Evolutionary conservation across 768 basidiomycete species (phyloP), one percentile per base, ranked within the genome.

Genomic region (Tubosaeta sp.): DNA sequence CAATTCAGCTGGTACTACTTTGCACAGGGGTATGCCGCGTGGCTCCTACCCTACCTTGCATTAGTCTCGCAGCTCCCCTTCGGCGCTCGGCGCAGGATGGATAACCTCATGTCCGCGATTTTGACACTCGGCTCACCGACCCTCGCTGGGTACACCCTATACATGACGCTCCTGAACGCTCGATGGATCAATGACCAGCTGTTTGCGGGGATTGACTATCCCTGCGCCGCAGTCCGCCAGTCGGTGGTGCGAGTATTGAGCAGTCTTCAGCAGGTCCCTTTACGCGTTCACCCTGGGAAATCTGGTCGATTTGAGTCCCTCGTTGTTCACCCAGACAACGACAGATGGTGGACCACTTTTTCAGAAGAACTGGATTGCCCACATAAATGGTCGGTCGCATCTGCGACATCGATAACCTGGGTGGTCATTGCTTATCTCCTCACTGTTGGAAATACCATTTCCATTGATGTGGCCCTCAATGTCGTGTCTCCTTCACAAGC

Each of bases 51-150:
- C 7, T 77, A 75, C 68, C 68, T 79, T 12, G 75, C 77, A 0
- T 53, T 79, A 8, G 62, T 79, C n/a, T 76, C 76, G 0, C 76
- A 77, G 44, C 70, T 79, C n/a, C 78, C 77, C 0, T 79, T 76
- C 22, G 76, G 76, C 7, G 67, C 71, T 25, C 64, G 56, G 11
- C 67, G 69, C 44, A 69, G 59, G 24, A 54, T 66, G 18, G 74
- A 75, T 19, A 76, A 78, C 48, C 59, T 77, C 36, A 63, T 69
- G 53, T 72, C 75, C 3, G 69, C 69, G n/a, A 13, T 78, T 5
- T 61, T 79, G 31, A 71, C 74, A 1, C 57, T 79, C 18, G 77
- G 77, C 1, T 76, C 74, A 0, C 77, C 77, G 0, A 60, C 61
- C 3, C 69, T 79, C 3, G 75, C 78, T 0, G 72, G 69, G 4